Evolutionary conservation across 2,329 filamentous ascomycete species (phyloP).

Genomic region (Phialophora expanda): DNA sequence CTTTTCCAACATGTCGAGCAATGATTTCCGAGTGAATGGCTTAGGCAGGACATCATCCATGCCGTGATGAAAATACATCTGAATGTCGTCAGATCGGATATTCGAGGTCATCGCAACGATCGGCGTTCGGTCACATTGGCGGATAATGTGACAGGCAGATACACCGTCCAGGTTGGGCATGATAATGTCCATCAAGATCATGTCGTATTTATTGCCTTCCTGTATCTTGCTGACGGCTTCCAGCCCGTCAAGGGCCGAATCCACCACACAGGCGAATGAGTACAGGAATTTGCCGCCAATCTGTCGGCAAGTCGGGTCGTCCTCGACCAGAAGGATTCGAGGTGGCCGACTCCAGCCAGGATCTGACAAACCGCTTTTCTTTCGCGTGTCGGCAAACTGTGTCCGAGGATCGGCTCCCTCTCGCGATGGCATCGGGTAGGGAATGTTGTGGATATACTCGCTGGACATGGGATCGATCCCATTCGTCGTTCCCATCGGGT

Average conservation of each 20-base stretch:
- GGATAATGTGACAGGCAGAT: conserved; percentile 89
- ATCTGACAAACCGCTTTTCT: conserved; percentile 66
- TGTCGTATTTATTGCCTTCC: conserved; percentile 66
- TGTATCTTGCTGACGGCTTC: conserved; percentile 90
- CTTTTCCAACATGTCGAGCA: conserved; percentile 84
- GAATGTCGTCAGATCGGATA: conserved; percentile 93
- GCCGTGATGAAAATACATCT: conserved; percentile 95
- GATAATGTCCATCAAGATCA: conserved; percentile 91
- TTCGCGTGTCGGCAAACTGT: conserved; percentile 58
- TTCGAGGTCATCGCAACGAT: conserved; percentile 99
- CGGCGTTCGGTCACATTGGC: conserved; percentile 80
- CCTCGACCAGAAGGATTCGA: conserved; percentile 88
- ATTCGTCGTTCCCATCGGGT: conserved; percentile 86
- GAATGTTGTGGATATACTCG: conserved; percentile 93
- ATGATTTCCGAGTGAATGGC: conserved; percentile 88
- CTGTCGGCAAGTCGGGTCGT: conserved; percentile 69
- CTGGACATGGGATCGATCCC: conserved; percentile 94
- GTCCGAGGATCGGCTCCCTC: conserved; percentile 49
- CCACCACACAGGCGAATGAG: conserved; percentile 67
- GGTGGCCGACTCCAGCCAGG: conserved; percentile 72
- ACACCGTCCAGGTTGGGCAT: conserved; percentile 97
- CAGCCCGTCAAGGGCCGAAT: conserved; percentile 77
- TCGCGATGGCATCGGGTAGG: conserved; percentile 70
- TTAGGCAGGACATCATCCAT: conserved; percentile 99
- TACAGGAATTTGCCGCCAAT: conserved; percentile 71